Evolutionary conservation across 805 yeast species (phyloP), one percentile per base, ranked within the genome.

Genomic region (Candida suzukii): DNA sequence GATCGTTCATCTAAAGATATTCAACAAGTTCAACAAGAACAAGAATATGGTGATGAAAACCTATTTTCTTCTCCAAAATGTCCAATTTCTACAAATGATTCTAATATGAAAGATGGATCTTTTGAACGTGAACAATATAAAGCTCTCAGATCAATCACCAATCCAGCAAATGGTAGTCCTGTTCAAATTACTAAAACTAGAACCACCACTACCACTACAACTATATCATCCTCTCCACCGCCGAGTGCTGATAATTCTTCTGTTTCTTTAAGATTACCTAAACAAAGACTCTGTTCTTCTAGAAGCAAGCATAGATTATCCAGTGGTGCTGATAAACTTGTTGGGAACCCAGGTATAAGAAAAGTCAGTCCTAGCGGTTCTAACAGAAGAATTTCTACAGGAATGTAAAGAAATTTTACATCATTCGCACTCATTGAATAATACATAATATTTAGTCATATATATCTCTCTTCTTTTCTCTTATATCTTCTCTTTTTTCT

Each of bases 141-240:
- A 46, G 68, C 63, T 3, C 57, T 70, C 46, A 52, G 73, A 37
- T 57, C 71, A 13, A 44, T 44, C 9, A 42, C 46, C 3, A 45
- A 44, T 26, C 48, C 50, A 16, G 24, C 58, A 57, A 37, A 63
- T 64, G 48, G 68, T 62, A 28, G 62, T 52, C 53, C 71, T 49
- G 46, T 49, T 9, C 41, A 53, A 18, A 57, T 67, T 46, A 69
- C 70, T 14, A 71, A 67, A 13, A 71, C 75, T 2, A 70, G 70
- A 3, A 70, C 76, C 3, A 73, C 74, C 7, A 72, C 78, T 9
- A 63, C 74, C 7, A 71, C 75, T 1, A 71, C 77, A 2, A 61
- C 60, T 1, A 54, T 57, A 14, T 46, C 63, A 22, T 53, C 64
- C 1, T 51, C 62, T 3, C 59, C 61, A 12, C 54, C 59, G 9